Conservation (phyloP, 176 grass and related monocot genomes). For the Carex pumila region DNA sequence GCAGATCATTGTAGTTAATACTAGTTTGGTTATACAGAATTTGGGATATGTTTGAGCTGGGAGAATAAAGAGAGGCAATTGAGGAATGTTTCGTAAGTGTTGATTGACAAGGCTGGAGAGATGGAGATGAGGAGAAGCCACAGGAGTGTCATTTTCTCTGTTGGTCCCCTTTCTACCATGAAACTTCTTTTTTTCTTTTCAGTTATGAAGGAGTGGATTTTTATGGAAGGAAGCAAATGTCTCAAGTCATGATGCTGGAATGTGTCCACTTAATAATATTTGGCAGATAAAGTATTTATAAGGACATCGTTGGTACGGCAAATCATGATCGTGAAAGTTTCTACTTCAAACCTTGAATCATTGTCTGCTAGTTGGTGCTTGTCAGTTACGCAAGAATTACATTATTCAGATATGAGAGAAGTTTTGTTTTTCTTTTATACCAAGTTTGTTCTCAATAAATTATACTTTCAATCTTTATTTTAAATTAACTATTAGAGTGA, state of each 20-base stretch:
- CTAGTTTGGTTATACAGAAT: slow-evolving; percentile 26
- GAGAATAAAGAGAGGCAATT: slow-evolving; percentile 27
- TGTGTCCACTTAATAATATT: not conserved
- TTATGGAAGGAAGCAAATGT: not conserved
- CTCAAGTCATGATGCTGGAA: not conserved
- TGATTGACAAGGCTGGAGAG: no score
- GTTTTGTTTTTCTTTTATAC: no score
- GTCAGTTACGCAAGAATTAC: not conserved
- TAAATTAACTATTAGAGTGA: no score
- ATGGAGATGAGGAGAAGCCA: not conserved
- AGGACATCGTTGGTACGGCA: not conserved
- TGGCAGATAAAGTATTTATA: no score
- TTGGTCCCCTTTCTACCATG: not conserved
- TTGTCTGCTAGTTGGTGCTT: not conserved
- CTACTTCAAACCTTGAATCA: not conserved
- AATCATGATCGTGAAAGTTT: not conserved
- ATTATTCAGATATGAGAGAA: no score
- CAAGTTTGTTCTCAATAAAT: no score
- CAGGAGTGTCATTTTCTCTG: not conserved
- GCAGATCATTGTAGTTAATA: slow-evolving; percentile 31
- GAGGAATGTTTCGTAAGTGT: slow-evolving; percentile 33
- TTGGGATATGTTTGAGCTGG: slow-evolving; percentile 1
- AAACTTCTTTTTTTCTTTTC: not conserved
- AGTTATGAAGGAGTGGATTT: not conserved
- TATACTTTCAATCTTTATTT: no score